Evolutionary conservation across 352 stramenopile species (phyloP), one percentile per base, ranked within the genome.

Genomic region (Phytophthora litchii): DNA sequence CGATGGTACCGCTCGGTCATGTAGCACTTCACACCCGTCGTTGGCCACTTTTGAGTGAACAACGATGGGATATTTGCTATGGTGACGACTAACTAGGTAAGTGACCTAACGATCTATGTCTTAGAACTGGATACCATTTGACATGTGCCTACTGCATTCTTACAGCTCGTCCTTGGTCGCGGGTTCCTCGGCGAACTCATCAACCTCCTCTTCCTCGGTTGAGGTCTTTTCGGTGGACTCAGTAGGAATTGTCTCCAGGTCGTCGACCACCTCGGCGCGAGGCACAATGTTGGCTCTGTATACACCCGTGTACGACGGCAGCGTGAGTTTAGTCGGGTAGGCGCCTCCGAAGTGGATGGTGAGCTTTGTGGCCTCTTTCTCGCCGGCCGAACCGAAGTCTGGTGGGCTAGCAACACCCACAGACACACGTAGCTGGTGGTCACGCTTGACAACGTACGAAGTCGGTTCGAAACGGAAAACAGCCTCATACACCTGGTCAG

Each of bases 381-480:
- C 64, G 13, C 67, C 70, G n/a, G 60, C 52, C 2, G 64, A 61
- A n/a, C 54, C 79, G 51, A 94, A 94, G 42, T 88, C 76, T 11
- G 73, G 78, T 13, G 74, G 65, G 46, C 67, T 71, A 3, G 72
- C 78, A 25, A 86, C 69, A 32, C 83, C 83, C 34, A 94, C 85
- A 23, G 77, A 80, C 41, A 94, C 64, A 41, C 85, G 85, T 35
- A 94, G 51, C 59, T 92, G 80, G 60, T 94, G 85, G 54, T 89
- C 54, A 52, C 74, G 83, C 68, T 91, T 88, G 25, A 94, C 55
- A 8, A 91, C 66, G 63, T 91, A 94, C 64, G 82, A 91, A 29
- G 83, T 81, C 4, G 82, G 78, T 65, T 90, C 42, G 49, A 94
- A 94, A 16, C 76, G 78, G 45, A 94, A 74, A 58, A 89, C 77